Percentiles rank a stretch among this genome's conserved stretches.
Evolutionary conservation across 148 eudicot genomes (phyloP).

Genomic region (Tetragonia tetragonoides): DNA sequence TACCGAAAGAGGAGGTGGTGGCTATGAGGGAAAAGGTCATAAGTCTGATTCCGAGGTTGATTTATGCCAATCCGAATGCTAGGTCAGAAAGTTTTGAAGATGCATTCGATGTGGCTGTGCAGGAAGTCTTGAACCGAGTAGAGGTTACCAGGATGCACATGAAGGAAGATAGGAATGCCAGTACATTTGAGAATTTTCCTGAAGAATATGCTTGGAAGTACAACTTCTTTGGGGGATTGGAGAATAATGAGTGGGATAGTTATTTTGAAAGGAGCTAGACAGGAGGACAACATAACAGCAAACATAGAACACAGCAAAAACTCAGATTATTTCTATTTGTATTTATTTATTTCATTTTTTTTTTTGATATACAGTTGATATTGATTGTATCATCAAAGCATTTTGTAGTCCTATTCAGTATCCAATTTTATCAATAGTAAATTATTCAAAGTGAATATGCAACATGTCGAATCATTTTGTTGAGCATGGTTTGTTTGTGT

Average conservation of each 20-base stretch:
- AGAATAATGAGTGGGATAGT: slow-evolving; percentile 56
- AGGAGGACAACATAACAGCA: neutral
- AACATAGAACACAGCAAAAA: neutral
- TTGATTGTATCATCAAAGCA: neutral
- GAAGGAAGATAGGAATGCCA: slow-evolving; percentile 31
- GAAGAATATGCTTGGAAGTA: slow-evolving; percentile 64
- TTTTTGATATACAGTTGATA: neutral
- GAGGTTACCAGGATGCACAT: slow-evolving; percentile 32
- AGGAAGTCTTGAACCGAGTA: slow-evolving; percentile 44
- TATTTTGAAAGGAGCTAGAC: slow-evolving; percentile 42
- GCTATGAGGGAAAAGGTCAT: slow-evolving; percentile 64
- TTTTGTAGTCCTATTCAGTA: neutral
- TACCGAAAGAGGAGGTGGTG: slow-evolving; percentile 26
- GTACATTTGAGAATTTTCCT: slow-evolving; percentile 29
- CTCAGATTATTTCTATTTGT: too few species aligned
- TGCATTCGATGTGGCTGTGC: slow-evolving; percentile 69
- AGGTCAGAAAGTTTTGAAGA: slow-evolving; percentile 43
- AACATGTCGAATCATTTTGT: too few species aligned
- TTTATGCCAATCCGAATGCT: slow-evolving; percentile 55
- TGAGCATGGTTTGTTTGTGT: too few species aligned
- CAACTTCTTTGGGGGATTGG: slow-evolving; percentile 39
- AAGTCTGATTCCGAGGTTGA: slow-evolving; percentile 54
- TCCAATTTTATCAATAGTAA: neutral
- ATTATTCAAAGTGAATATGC: too few species aligned
- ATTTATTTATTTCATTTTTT: neutral